Conservation (phyloP, 345 rosid genomes). For the Eucalyptus rudis region DNA sequence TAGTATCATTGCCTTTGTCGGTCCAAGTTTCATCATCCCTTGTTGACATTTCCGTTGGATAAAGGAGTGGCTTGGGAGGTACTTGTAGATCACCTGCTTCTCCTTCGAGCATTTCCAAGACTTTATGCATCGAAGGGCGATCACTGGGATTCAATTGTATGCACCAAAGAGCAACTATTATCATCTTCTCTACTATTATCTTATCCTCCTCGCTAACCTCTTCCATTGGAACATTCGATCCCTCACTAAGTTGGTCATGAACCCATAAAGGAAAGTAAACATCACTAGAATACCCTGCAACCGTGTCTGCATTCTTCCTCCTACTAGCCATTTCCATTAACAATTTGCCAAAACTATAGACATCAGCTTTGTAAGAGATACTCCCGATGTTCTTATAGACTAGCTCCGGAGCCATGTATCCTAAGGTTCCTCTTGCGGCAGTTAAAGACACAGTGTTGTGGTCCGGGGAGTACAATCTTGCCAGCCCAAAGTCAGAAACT, state of each 20-base stretch:
- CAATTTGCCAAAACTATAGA: background rate
- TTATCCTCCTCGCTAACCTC: fast-evolving
- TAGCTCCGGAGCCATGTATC: background rate
- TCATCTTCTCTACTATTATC: background rate
- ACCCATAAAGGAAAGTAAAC: background rate
- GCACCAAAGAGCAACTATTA: background rate
- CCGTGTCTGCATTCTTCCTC: fast-evolving
- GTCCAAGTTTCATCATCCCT: background rate
- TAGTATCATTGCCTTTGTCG: background rate
- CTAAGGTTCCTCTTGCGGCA: background rate
- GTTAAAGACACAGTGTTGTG: background rate
- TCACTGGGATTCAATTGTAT: background rate
- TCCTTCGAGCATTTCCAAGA: background rate
- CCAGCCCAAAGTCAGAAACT: background rate
- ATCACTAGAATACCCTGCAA: fast-evolving
- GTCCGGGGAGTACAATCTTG: background rate
- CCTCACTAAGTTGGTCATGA: background rate
- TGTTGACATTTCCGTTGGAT: background rate
- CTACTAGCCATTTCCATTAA: background rate
- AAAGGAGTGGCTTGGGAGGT: background rate
- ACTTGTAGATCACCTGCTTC: background rate
- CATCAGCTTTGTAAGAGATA: background rate
- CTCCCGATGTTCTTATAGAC: background rate
- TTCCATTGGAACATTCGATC: fast-evolving
- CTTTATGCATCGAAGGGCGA: background rate